Evolutionary conservation across 805 yeast species (phyloP).

Genomic region (Lachancea thermotolerans): DNA sequence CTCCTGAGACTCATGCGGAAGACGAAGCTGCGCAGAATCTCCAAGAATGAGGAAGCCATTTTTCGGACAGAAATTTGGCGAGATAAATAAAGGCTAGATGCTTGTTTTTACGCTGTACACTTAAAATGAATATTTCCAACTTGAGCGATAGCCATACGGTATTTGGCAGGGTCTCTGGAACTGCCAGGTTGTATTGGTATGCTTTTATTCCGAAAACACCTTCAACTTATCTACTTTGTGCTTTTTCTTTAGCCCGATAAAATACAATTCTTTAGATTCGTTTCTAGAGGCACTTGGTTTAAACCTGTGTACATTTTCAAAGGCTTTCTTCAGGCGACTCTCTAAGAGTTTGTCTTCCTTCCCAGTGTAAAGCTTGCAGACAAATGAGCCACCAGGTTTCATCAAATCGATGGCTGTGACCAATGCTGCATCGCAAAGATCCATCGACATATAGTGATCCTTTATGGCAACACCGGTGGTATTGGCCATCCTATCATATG

Average conservation of each 20-base stretch:
- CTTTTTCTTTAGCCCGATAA: constrained; percentile 56
- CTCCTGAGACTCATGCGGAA: constrained; percentile 11
- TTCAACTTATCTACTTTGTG: constrained; percentile 36
- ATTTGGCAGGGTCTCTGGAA: not conserved
- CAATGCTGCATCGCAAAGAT: constrained; percentile 86
- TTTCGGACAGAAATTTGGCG: not conserved
- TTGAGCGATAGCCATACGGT: not conserved
- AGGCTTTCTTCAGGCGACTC: constrained; percentile 47
- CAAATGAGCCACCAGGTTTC: constrained; percentile 61
- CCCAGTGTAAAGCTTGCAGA: constrained; percentile 84
- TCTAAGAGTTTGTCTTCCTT: constrained; percentile 66
- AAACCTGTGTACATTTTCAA: constrained; percentile 54
- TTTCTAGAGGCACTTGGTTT: constrained; percentile 79
- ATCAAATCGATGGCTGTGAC: constrained; percentile 67
- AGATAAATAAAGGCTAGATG: not conserved
- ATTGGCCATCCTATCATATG: constrained; percentile 88
- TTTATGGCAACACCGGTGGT: constrained; percentile 75
- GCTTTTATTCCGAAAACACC: constrained; percentile 35
- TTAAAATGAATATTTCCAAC: not conserved
- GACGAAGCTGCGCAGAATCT: constrained; percentile 14
- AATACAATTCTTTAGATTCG: constrained; percentile 78
- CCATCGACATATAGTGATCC: constrained; percentile 80
- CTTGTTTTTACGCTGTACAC: not conserved
- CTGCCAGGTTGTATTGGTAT: too few relatives aligned
- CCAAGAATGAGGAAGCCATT: constrained; percentile 6